A percentile compares a stretch with the other conserved stretches of the same genome.
Evolutionary conservation across 2,329 filamentous ascomycete genomes (phyloP).

Genomic region (Penicillium thymicola): DNA sequence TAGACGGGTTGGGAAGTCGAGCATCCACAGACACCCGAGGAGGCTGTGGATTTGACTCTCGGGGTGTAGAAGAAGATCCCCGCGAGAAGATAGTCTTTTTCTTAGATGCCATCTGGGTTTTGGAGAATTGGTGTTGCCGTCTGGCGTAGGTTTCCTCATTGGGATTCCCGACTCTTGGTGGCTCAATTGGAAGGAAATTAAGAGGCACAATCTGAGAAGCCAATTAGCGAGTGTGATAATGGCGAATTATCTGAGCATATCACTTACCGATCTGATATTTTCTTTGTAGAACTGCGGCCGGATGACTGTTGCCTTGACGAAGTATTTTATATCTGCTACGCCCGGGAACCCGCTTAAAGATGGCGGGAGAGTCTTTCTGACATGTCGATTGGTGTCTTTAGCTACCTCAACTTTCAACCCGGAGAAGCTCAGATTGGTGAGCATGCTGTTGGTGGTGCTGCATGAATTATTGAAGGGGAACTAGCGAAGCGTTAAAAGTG

Average conservation of each 20-base stretch:
- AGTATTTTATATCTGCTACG: slow-evolving; percentile 89
- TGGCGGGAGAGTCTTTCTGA: slow-evolving; percentile 82
- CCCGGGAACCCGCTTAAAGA: slow-evolving; percentile 83
- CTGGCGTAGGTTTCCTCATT: slow-evolving; percentile 81
- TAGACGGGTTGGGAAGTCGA: slow-evolving; percentile 78
- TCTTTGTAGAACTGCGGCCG: slow-evolving; percentile 86
- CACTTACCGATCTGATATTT: slow-evolving; percentile 64
- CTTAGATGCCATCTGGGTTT: slow-evolving; percentile 39
- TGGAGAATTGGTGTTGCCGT: slow-evolving; percentile 61
- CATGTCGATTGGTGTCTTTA: slow-evolving; percentile 56
- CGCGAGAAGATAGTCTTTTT: slow-evolving; percentile 61
- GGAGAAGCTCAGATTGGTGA: slow-evolving; percentile 46
- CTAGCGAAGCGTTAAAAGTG: slow-evolving; percentile 23
- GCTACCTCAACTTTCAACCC: slow-evolving; percentile 47
- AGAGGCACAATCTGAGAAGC: slow-evolving; percentile 53
- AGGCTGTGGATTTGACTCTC: slow-evolving; percentile 34
- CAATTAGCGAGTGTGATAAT: neutral
- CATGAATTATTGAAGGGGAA: slow-evolving; percentile 52
- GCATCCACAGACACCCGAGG: slow-evolving; percentile 73
- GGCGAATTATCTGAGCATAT: neutral
- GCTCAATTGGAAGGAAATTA: slow-evolving; percentile 90
- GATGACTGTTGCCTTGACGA: slow-evolving; percentile 90
- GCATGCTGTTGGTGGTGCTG: slow-evolving; percentile 43
- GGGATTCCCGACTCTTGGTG: slow-evolving; percentile 65
- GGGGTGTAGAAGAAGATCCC: slow-evolving; percentile 26